These are phyloP conservation scores for Exophiala bonariae DNA, from an alignment of 2,329 filamentous ascomycete genomes.

Conservation along the genomic window DNA sequence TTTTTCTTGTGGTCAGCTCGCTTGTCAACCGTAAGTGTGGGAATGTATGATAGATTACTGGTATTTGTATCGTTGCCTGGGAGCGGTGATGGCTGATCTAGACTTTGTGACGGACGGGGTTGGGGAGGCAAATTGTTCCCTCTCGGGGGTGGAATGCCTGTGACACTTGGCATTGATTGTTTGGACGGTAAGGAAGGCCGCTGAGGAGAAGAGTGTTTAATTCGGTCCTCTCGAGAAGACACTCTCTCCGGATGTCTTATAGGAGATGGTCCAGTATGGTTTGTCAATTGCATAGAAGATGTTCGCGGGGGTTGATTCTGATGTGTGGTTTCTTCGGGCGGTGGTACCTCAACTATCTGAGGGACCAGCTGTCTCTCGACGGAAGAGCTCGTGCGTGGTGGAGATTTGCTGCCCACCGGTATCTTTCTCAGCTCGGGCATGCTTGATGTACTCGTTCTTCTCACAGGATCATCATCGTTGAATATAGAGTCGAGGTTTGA, in stretches of 20 bases:
- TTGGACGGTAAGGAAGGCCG: conserved; percentile 40
- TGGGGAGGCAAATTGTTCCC: conserved; percentile 34
- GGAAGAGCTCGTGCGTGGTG: conserved; percentile 56
- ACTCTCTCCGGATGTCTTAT: conserved; percentile 51
- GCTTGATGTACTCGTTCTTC: conserved; percentile 35
- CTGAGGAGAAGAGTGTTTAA: conserved; percentile 40
- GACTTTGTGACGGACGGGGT: conserved; percentile 47
- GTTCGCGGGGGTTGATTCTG: conserved; percentile 15
- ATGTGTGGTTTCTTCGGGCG: conserved; percentile 20
- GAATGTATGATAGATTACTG: conserved; percentile 77
- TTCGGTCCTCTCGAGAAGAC: conserved; percentile 46
- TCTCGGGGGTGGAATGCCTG: conserved; percentile 23
- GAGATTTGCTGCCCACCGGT: conserved; percentile 57
- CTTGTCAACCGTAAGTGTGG: conserved; percentile 72
- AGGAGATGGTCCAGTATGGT: conserved; percentile 30
- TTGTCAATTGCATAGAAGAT: conserved; percentile 18
- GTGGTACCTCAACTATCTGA: conserved; percentile 47
- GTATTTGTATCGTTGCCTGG: conserved; percentile 71
- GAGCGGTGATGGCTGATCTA: conserved; percentile 70
- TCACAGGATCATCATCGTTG: conserved; percentile 31
- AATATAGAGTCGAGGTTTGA: conserved; percentile 33
- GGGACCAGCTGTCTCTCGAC: conserved; percentile 51
- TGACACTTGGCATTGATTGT: conserved; percentile 15
- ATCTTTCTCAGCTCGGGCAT: conserved; percentile 46
- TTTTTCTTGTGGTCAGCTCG: conserved; percentile 76